Base-by-base conservation (phyloP, 208 protist genomes). In the Leishmania tarentolae region DNA sequence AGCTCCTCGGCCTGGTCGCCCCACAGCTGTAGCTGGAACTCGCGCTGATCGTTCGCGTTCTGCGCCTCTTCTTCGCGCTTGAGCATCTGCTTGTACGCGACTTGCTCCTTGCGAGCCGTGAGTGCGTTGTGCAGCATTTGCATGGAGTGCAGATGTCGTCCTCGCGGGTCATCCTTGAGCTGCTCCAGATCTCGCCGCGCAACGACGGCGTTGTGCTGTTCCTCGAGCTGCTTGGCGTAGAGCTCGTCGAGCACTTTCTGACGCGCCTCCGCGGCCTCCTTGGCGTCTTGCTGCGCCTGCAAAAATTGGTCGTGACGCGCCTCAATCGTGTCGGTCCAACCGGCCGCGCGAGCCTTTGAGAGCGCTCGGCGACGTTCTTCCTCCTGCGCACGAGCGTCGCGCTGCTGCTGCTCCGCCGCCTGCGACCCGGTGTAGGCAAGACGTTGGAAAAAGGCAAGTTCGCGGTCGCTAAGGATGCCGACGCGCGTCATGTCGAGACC, bases 91-190 rank as follows among this genome's bases (percentile, higher is more conserved):
- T 88, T 88, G 83, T 90, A 92, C 40, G 88, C 91, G 37, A 97
- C 81, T 86, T 97, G 94, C 78, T 83, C 84, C 84, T 91, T 91
- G n/a, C 92, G 88, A 53, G 75, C 89, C 75, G 92, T 90, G 15
- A 95, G 77, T 15, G 91, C 84, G 11, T 92, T 89, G 74, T 96
- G 76, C 24, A 96, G 88, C 84, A 95, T 42, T 63, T 83, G 31
- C 79, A 92, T 74, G 52, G 89, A 91, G 63, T 88, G 88, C 52
- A 92, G 86, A 75, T 93, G 92, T 31, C 91, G 87, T 4, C 87
- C 89, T 31, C 94, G 91, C 42, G 94, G 90, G 80, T 97, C 94
- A 15, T 96, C 94, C 70, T 92, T 83, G 37, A 96, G 75, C 21
- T 85, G 50, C 70, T 89, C 80, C 42, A 95, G 79, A 61, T 90